Conservation (phyloP, 441 rosid species). For the Lepidium campestre region DNA sequence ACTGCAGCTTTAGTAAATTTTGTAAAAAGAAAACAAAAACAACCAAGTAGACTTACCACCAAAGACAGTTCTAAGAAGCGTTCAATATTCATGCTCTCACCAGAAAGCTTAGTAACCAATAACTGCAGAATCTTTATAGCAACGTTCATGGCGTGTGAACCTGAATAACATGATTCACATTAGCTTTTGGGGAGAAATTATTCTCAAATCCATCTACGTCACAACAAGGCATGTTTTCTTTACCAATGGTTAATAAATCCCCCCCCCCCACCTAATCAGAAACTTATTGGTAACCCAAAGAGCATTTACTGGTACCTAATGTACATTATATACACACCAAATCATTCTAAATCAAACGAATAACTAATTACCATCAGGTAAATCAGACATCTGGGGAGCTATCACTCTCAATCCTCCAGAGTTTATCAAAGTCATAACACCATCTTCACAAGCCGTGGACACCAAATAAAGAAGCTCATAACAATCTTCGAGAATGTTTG, state of each 20-base stretch:
- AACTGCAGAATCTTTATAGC: slow-evolving; percentile 60
- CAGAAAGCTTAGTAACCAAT: slow-evolving; percentile 46
- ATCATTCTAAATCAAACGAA: not conserved
- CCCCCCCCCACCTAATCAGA: no score
- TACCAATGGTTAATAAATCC: not conserved
- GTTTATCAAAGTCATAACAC: slow-evolving; percentile 39
- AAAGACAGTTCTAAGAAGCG: slow-evolving; percentile 46
- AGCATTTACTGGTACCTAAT: not conserved
- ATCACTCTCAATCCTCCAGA: slow-evolving; percentile 76
- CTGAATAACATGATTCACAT: slow-evolving; percentile 31
- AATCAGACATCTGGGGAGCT: slow-evolving; percentile 50
- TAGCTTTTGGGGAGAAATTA: not conserved
- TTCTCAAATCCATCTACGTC: not conserved
- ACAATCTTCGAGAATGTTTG: slow-evolving; percentile 59
- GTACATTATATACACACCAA: not conserved
- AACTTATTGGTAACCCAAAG: not conserved
- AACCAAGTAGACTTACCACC: slow-evolving; percentile 45
- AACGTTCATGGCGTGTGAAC: slow-evolving; percentile 71
- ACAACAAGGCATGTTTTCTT: not conserved
- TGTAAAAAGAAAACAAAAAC: not conserved
- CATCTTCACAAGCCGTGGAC: slow-evolving; percentile 51
- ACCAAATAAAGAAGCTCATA: slow-evolving; percentile 72
- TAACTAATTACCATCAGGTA: slow-evolving; percentile 57
- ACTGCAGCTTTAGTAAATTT: not conserved
- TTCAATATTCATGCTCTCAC: slow-evolving; percentile 32